These are phyloP conservation scores for Pseudozyma sp. DNA, from an alignment of 1,284 basidiomycete species.

Conservation along the genomic window DNA sequence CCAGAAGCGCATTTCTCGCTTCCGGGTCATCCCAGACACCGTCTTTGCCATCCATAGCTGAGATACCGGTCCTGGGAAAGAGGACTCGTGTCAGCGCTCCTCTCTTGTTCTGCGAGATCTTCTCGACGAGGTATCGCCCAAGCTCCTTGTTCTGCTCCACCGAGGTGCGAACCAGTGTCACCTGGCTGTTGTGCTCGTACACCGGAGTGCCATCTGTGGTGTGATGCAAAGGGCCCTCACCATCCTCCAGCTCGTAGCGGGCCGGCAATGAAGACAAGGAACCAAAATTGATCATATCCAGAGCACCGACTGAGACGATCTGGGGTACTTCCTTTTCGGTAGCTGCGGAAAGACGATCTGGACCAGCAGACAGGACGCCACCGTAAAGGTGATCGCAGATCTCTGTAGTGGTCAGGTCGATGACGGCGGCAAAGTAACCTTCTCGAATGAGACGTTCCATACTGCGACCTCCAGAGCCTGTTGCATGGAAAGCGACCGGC, in stretches of 20 bases:
- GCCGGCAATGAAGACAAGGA: conserved; percentile 22
- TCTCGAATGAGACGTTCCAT: conserved; percentile 44
- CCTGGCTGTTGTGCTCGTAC: conserved; percentile 40
- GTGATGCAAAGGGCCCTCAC: conserved; percentile 23
- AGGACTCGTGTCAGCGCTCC: conserved; percentile 17
- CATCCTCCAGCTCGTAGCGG: conserved; percentile 4
- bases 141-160: conserved; percentile 20
- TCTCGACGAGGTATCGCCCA: conserved; percentile 17
- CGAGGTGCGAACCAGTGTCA: conserved; percentile 36
- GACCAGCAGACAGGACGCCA: conserved; percentile 39
- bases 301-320: conserved; percentile 39
- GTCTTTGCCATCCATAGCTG: conserved; percentile 29
- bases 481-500: conserved; percentile 48
- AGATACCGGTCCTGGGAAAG: conserved; percentile 22
- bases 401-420: conserved; percentile 49
- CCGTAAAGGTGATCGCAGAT: conserved; percentile 39
- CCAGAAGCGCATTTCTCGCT: conserved; percentile 18
- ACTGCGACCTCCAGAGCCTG: conserved; percentile 37
- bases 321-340: conserved; percentile 22
- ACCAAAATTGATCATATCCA: conserved; percentile 54
- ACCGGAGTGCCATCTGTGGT: conserved; percentile 23
- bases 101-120: neutral
- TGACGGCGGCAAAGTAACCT: conserved; percentile 35
- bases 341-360: conserved; percentile 37
- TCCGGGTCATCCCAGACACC: conserved; percentile 26